Base-by-base conservation (phyloP, 2,329 filamentous ascomycete species). In the Fusarium chaquense region DNA sequence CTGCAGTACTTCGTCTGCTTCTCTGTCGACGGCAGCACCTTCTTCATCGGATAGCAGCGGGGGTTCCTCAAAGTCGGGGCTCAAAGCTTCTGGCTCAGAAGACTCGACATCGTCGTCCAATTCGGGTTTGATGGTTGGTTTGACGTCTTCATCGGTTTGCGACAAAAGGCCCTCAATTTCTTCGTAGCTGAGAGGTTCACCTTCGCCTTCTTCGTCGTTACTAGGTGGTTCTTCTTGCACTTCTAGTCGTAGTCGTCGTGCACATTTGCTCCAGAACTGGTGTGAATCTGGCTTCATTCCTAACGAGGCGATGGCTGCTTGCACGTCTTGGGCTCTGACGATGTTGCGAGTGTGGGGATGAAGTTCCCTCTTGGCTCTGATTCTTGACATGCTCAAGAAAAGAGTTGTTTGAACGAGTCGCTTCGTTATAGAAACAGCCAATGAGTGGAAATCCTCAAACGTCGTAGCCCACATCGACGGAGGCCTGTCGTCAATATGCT, bases 381-480 rank as follows among this genome's bases (percentile, higher is more conserved):
- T 80, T 43, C 93, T 85, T 3, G 91, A 91, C 76, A 87, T 86
- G n/a, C 90, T 87, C 61, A 93, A 87, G 72, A 91, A 91, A 0
- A 96, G 80, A 0, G 88, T 83, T 1, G 91, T 87, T 47, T 92
- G 87, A 3, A 96, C 83, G 2, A 97, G 80, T 15, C 92, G 86
- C 62, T 87, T 88, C 0, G 92, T 94, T 16, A 96, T 70, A 55
- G 87, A 91, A 2, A 91, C 77, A 0, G 86, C 83, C 3, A 97
- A 78, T 11, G 87, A 86, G 73, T 94, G 85, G 45, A 97, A 90
- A 71, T 96, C 93, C 7, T 87, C 85, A n/a, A 97, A 85, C 0
- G 92, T 89, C 3, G 92, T 94, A 9, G 89, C 87, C 70, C 91
- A 89, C 24, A 97, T 87, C 0, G 91, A 88, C 0, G 94, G 94